A percentile compares a stretch with the other conserved stretches of the same genome.
These are phyloP conservation scores for Fusarium mexicanum DNA, from an alignment of 2,329 filamentous ascomycete species.

Conservation along the genomic window DNA sequence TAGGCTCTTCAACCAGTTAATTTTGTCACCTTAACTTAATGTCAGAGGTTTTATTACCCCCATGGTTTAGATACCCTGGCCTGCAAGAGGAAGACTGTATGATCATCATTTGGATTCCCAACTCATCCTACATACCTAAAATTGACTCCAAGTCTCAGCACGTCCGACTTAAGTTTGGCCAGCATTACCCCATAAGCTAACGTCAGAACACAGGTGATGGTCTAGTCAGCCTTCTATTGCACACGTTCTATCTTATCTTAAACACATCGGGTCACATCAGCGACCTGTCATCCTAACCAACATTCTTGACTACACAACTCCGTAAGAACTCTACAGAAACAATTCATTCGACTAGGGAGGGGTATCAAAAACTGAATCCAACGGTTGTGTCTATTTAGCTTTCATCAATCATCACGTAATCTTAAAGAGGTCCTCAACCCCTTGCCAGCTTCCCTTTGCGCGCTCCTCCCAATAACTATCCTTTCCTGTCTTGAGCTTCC, in stretches of 20 bases:
- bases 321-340: not conserved
- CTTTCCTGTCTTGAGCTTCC: conserved; percentile 81
- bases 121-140: not conserved
- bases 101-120: conserved; percentile 1
- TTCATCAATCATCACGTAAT: conserved; percentile 35
- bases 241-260: not conserved
- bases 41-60: not conserved
- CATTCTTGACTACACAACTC: not conserved
- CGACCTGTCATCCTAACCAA: not conserved
- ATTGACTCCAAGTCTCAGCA: not conserved
- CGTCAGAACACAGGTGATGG: not conserved
- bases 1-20: not conserved
- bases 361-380: conserved; percentile 23
- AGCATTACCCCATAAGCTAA: not conserved
- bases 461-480: conserved; percentile 96
- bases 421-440: conserved; percentile 62
- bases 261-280: not conserved
- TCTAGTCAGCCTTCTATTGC: not conserved
- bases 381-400: conserved; percentile 15
- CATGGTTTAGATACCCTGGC: not conserved
- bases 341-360: conserved; percentile 4
- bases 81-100: not conserved
- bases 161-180: not conserved
- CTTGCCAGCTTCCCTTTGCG: conserved; percentile 71
- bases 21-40: not conserved